Base-by-base conservation (phyloP, 345 rosid species). In the Syzygium aqueum region DNA sequence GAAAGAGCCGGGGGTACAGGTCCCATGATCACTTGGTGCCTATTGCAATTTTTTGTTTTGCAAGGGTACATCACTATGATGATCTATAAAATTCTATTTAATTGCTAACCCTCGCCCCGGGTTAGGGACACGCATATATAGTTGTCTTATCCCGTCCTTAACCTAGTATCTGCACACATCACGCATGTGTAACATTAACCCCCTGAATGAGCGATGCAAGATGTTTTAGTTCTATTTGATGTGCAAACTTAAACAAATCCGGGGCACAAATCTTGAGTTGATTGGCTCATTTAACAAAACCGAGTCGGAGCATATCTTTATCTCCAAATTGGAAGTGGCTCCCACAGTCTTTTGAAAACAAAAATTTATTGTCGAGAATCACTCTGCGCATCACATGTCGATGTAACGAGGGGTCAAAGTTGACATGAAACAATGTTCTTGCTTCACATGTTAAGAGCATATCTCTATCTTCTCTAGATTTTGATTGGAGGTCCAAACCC, bases 351-450 rank as follows among this genome's bases (percentile, higher is more conserved):
- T 53, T 43, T 9, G 51, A 37, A 53, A 86, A 30, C 5, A 80
- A 33, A 11, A 49, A 53, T 50, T 84, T 77, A 86, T 85, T 28
- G 7, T 51, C 51, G 33, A 87, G 89, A 88, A 91, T 91, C 92
- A 88, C 89, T 89, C 54, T 28, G 19, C 77, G 89, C 90, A 89
- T 89, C 83, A 54, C 33, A n/a, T 87, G 86, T 86, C 84, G 77
- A 65, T 59, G 65, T 56, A 67, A 88, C 83, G 85, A 85, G 23
- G 85, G 77, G 84, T 88, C 2, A 84, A 85, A 85, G 82, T 85
- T 51, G 89, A 89, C 88, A 54, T 88, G 87, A 91, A 80, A 88
- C 82, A 90, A 84, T 85, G 90, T 87, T 87, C 86, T 87, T 87
- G 87, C 86, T 87, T 86, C 88, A 51, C 87, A 86, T 61, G 87